A percentile compares a stretch with the other conserved stretches of the same genome.
phyloP scores from a whole-genome alignment of 2,329 filamentous ascomycete genomes.

The Hortaea werneckii region DNA sequence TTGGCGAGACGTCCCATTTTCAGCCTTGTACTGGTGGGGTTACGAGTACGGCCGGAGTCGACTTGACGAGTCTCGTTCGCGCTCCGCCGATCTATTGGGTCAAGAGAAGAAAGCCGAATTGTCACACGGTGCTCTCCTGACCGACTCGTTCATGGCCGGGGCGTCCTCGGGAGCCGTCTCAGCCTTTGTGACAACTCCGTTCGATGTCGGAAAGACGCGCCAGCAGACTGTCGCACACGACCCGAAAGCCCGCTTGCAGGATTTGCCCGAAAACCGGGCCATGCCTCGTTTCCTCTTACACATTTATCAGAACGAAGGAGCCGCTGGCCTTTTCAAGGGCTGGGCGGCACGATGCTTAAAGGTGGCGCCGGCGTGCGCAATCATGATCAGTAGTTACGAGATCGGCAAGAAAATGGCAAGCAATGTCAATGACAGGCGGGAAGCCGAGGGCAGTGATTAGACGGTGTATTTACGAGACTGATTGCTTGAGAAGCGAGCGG shows the following conservation, averaged over 20 bases:
- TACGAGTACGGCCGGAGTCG: conserved; percentile 74
- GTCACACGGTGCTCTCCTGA: conserved; percentile 65
- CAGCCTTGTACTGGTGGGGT: conserved; percentile 94
- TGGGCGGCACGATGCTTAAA: conserved; percentile 89
- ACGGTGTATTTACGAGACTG: not conserved
- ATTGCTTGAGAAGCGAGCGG: not conserved
- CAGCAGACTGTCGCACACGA: conserved; percentile 70
- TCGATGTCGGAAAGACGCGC: conserved; percentile 94
- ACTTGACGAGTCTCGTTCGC: conserved; percentile 56
- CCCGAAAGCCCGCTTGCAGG: conserved; percentile 30
- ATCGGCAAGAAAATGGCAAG: conserved; percentile 83
- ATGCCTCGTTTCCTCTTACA: conserved; percentile 82
- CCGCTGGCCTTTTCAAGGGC: conserved; percentile 73
- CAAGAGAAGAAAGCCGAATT: conserved; percentile 35
- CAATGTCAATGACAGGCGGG: conserved; percentile 48
- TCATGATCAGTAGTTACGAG: conserved; percentile 99
- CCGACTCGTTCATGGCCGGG: conserved; percentile 83
- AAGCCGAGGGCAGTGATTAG: not conserved
- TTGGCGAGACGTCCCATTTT: conserved; percentile 96
- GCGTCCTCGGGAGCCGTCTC: conserved; percentile 74
- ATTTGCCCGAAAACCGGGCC: conserved; percentile 58
- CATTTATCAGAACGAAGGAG: conserved; percentile 79
- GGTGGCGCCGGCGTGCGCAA: conserved; percentile 90
- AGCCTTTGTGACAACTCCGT: conserved; percentile 82
- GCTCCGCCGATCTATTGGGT: conserved; percentile 28